Conservation (phyloP, 2,329 filamentous ascomycete genomes). For the Elsinoe batatas region DNA sequence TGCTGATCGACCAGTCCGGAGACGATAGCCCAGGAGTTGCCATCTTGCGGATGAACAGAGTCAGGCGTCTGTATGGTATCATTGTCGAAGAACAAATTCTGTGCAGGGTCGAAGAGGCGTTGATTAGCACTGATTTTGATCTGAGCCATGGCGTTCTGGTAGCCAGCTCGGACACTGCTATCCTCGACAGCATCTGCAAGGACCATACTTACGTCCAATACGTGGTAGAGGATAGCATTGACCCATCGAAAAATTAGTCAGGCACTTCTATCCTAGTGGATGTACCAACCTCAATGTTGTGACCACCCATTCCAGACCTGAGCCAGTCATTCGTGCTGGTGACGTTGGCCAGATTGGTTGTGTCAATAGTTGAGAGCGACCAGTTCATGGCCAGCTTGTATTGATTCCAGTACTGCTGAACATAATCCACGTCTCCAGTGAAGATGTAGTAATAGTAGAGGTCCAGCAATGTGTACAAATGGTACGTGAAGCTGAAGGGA, state of each 20-base stretch:
- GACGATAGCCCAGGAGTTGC: conserved; percentile 33
- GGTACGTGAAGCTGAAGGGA: conserved; percentile 43
- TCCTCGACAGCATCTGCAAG: conserved; percentile 41
- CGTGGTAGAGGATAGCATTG: conserved; percentile 40
- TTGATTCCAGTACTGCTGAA: conserved; percentile 33
- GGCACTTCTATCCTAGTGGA: not conserved
- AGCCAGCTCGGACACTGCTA: conserved; percentile 31
- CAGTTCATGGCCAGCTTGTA: conserved; percentile 36
- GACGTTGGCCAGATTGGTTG: conserved; percentile 37
- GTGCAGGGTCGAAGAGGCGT: conserved; percentile 20
- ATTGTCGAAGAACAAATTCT: conserved; percentile 31
- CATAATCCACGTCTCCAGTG: conserved; percentile 32
- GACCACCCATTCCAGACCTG: conserved; percentile 40
- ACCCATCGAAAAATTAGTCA: conserved; percentile 15
- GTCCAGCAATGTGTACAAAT: conserved; percentile 41
- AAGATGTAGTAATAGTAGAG: conserved; percentile 34
- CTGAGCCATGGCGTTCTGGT: conserved; percentile 31
- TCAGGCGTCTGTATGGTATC: conserved; percentile 22
- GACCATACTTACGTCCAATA: conserved; percentile 41
- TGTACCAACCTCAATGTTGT: conserved; percentile 32
- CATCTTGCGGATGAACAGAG: conserved; percentile 45
- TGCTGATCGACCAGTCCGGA: conserved; percentile 23
- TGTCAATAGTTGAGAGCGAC: conserved; percentile 34
- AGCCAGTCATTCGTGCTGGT: conserved; percentile 39
- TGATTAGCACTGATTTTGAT: conserved; percentile 35